phyloP scores from a whole-genome alignment of 106 monocot genomes.

The Acorus calamus region DNA sequence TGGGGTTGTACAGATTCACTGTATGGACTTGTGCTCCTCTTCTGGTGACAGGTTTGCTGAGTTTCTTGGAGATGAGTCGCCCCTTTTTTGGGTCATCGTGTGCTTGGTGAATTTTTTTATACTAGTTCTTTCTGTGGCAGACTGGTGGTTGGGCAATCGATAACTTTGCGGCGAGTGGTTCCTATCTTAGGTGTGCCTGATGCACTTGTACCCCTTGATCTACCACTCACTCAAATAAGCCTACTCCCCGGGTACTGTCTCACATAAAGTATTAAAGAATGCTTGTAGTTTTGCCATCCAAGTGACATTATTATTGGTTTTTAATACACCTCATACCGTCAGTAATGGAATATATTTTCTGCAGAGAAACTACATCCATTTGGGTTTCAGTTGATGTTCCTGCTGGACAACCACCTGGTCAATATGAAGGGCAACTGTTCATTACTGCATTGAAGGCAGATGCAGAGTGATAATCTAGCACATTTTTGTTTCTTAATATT shows the following conservation, averaged over 20 bases:
- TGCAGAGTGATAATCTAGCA: slow-evolving; percentile 32
- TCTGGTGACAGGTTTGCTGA: slow-evolving; percentile 77
- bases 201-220: slow-evolving; percentile 98
- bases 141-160: slow-evolving; percentile 55
- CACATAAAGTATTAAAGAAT: slow-evolving; percentile 7
- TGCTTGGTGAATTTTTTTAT: not conserved
- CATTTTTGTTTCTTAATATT: not conserved
- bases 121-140: slow-evolving; percentile 26
- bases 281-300: not conserved
- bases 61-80: not conserved
- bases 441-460: slow-evolving; percentile 57
- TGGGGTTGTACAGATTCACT: slow-evolving; percentile 71
- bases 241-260: slow-evolving; percentile 76
- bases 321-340: not conserved
- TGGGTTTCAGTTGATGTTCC: slow-evolving; percentile 91
- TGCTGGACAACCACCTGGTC: slow-evolving; percentile 78
- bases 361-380: slow-evolving; percentile 74
- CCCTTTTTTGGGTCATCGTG: no score
- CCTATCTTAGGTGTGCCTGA: slow-evolving; percentile 97
- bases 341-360: slow-evolving; percentile 8
- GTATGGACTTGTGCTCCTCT: slow-evolving; percentile 76
- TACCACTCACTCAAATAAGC: slow-evolving; percentile 63
- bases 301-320: not conserved
- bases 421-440: slow-evolving; percentile 75
- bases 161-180: slow-evolving; percentile 70